Base-by-base conservation (phyloP, 768 basidiomycete species). In the Coprinopsis strossmayeri region DNA sequence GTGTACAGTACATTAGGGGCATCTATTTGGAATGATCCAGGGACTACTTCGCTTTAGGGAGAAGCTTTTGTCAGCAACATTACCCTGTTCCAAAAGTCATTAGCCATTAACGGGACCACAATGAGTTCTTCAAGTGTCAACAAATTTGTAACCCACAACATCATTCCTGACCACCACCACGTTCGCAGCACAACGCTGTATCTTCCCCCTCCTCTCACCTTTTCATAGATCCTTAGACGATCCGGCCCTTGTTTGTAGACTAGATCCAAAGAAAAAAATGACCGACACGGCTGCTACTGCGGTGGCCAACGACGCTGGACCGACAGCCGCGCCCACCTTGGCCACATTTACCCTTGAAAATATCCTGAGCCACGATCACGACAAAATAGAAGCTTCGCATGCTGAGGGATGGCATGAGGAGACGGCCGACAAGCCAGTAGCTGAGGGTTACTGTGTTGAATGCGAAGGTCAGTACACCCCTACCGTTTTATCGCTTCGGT, bases 381-480 rank as follows among this genome's bases (percentile, higher is more conserved):
- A 84, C 55, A 57, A 68, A 30, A 58, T 88, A 38, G 84, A 84
- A 55, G 75, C 82, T 55, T 74, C 63, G 18, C 62, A 70, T 21
- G 66, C 70, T 9, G 69, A 69, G 32, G 84, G 81, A 11, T 84
- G 82, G 82, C 83, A 87, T 49, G 83, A 88, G 55, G 84, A 86
- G 61, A 68, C 70, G 10, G 59, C 61, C 9, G 67, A 71, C 49
- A 70, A 64, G 34, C 69, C 73, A 7, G 66, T 70, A 12, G 63
- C 68, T 10, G 81, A 87, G 45, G 88, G 87, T 0, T 84, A 72
- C 58, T 92, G 90, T 53, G 63, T 91, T 45, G 90, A 92, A 64
- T 91, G 90, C 61, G 90, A 92, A 79, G 90, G 90, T 89, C 52
- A 57, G 63, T 32, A 25, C 53, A 5, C 35, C 23, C 15, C 25